phyloP scores from a whole-genome alignment of 73 alveolate genomes.

The Symbiodinium pilosum region DNA sequence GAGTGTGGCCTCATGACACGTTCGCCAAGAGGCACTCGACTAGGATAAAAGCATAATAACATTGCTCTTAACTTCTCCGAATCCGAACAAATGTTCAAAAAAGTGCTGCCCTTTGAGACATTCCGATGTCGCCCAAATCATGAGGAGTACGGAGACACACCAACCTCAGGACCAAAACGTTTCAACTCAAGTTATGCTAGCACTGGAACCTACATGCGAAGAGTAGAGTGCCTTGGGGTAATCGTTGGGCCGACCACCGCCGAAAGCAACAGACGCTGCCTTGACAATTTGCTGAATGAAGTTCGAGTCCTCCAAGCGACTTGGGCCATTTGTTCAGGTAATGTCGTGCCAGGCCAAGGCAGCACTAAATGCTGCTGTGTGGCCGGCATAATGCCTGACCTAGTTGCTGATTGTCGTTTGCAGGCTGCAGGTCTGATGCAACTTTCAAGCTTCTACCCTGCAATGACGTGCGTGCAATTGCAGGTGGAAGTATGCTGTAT shows the following conservation, averaged over 20 bases:
- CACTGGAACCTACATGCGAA: not conserved
- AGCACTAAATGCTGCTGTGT: no score
- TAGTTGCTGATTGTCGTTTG: no score
- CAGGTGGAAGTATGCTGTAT: no score
- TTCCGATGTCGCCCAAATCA: not conserved
- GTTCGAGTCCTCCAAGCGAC: constrained; percentile 53
- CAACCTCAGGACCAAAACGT: constrained; percentile 12
- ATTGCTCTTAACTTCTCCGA: no score
- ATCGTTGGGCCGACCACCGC: constrained; percentile 91
- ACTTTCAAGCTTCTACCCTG: no score
- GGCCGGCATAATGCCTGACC: no score
- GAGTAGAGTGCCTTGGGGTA: constrained; percentile 46
- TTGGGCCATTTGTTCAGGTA: not conserved
- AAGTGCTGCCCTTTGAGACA: not conserved
- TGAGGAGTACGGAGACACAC: constrained; percentile 49
- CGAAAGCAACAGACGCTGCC: constrained; percentile 84
- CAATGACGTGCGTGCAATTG: no score
- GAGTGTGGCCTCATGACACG: not conserved
- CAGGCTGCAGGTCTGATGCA: no score
- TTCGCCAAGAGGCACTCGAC: no score
- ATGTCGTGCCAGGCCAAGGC: not conserved
- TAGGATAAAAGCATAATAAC: no score
- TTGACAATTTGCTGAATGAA: constrained; percentile 67
- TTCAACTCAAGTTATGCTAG: no score
- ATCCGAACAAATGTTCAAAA: not conserved